These are phyloP conservation scores for Wickerhamomyces sp. DNA, from an alignment of 1,139 yeast species.

Conservation along the genomic window DNA sequence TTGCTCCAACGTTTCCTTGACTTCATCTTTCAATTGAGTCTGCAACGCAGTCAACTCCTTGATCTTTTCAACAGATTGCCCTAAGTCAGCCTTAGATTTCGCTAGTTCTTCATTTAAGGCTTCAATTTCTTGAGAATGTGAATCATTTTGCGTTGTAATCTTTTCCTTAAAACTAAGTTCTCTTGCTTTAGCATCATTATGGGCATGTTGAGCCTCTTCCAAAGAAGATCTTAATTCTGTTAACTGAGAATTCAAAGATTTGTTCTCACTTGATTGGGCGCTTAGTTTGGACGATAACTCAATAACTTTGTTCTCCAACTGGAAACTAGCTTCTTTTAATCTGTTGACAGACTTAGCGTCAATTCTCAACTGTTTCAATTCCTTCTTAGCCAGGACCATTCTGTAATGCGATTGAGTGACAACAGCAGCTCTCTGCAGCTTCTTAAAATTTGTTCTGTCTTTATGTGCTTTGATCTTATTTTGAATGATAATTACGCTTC, in stretches of 20 bases:
- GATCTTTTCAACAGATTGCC: conserved; percentile 58
- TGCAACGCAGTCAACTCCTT: conserved; percentile 64
- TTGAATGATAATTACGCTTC: conserved; percentile 71
- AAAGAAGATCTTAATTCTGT: conserved; percentile 51
- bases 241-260: conserved; percentile 61
- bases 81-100: conserved; percentile 53
- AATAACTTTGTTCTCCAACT: conserved; percentile 91
- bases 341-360: conserved; percentile 92
- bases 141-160: conserved; percentile 40
- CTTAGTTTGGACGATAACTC: conserved; percentile 86
- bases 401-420: conserved; percentile 76
- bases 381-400: conserved; percentile 66
- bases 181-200: conserved; percentile 50
- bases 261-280: conserved; percentile 74
- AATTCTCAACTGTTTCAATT: conserved; percentile 57
- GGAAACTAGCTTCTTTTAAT: conserved; percentile 86
- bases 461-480: conserved; percentile 28
- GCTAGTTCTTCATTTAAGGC: conserved; percentile 55
- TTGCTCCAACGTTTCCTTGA: conserved; percentile 55
- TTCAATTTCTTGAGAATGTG: conserved; percentile 48
- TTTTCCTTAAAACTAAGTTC: conserved; percentile 51
- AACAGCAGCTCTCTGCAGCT: conserved; percentile 46
- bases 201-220: conserved; percentile 54
- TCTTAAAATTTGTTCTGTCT: conserved; percentile 16
- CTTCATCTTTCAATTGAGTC: conserved; percentile 57